Evolutionary conservation across 257 asterid genomes (phyloP), one percentile per base, ranked within the genome.

Genomic region (Gentiana dahurica): DNA sequence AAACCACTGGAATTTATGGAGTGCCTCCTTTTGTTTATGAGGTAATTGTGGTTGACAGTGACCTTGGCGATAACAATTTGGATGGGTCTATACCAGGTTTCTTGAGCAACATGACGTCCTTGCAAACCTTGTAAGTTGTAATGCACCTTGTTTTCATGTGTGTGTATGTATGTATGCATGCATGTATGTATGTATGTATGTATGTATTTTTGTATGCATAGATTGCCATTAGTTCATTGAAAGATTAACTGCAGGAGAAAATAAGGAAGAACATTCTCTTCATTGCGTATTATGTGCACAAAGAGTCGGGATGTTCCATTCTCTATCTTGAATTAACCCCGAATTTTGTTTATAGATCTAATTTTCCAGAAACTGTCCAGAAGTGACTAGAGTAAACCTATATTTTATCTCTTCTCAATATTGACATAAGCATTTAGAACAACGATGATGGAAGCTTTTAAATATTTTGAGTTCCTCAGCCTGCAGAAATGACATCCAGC

Each of bases 51-150:
- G 7, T 61, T 4, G 34, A 39, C 58, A 61, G 58, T 10, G 1
- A 51, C n/a, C 50, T 61, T n/a, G 2, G 32, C 5, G 4, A 15
- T 13, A 61, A 61, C 58, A 15, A 24, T 2, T 39, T 61, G 51
- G 44, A 52, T 51, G 66, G 66, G 4, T 33, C 59, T 3, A 2
- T 61, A 53, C 58, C 65, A 11, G 1, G 4, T 32, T 52, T 61
- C 51, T 33, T 61, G 13, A n/a, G 53, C 11, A 34, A 51, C 4
- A 10, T 61, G 43, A 41, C 33, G 58, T 39, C 51, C 9, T 6
- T 61, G 44, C 33, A 2, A 52, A 12, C 4, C n/a, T 15, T 61
- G 66, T 61, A 41, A 61, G 66, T 61, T 32, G 24, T 8, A 54
- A 39, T 15, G 8, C 9, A 4, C 12, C 35, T 43, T 4, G 6